A percentile compares a stretch with the other conserved stretches of the same genome.
Conservation (phyloP, 23 red algal genomes). For the Gracilaria gracilis region DNA sequence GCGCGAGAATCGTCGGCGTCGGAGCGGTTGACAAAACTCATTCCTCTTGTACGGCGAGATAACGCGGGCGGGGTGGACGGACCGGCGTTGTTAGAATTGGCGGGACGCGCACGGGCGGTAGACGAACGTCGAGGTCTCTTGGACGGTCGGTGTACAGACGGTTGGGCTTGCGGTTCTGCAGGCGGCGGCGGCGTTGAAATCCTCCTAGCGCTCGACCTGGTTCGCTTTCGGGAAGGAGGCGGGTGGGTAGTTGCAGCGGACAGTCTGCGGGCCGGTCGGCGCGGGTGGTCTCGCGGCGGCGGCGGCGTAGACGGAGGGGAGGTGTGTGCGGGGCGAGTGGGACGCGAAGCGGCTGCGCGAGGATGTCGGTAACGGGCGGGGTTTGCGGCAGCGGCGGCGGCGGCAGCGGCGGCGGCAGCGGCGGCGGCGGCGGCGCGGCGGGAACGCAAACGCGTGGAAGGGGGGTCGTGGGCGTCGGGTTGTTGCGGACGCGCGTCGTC, state of each 20-base stretch:
- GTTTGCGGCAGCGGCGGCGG: not conserved
- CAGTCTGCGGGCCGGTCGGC: constrained; percentile 1
- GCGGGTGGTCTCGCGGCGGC: not conserved
- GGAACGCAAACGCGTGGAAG: constrained; percentile 49
- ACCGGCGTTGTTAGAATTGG: constrained; percentile 10
- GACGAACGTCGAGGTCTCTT: constrained; percentile 34
- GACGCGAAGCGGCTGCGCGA: constrained; percentile 16
- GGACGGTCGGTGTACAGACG: not conserved
- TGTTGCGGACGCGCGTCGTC: constrained; percentile 35
- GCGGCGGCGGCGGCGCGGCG: constrained; percentile 6
- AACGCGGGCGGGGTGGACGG: constrained; percentile 21
- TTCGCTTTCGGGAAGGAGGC: constrained; percentile 16
- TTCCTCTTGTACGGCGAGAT: constrained; percentile 39
- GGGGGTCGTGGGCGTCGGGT: constrained; percentile 25
- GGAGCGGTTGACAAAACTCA: constrained; percentile 33
- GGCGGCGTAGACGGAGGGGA: not conserved
- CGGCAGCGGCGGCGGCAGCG: not conserved
- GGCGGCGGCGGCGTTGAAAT: not conserved
- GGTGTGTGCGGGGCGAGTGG: not conserved
- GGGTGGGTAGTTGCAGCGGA: not conserved
- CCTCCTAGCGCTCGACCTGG: constrained; percentile 24
- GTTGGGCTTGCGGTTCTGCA: not conserved
- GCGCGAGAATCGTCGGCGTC: constrained; percentile 44
- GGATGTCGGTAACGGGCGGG: constrained; percentile 2
- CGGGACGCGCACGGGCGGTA: constrained; percentile 13